Evolutionary conservation across 2,329 filamentous ascomycete species (phyloP).

Genomic region (Didymellaceae sp.): DNA sequence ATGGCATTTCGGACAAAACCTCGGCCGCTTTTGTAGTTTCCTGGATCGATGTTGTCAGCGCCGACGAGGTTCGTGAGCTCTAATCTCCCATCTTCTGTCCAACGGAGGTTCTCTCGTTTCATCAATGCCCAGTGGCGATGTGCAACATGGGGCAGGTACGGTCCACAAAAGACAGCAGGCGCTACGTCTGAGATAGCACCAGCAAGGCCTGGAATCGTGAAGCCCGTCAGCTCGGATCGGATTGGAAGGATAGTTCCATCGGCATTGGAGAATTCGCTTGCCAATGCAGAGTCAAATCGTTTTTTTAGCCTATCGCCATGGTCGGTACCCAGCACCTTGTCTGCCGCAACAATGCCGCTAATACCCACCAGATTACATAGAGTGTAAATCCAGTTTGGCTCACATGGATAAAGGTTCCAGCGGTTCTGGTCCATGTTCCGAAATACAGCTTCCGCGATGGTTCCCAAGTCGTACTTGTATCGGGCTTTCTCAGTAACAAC

Average conservation of each 20-base stretch:
- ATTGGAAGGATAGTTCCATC: constrained; percentile 29
- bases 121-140: constrained; percentile 24
- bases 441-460: constrained; percentile 20
- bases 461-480: constrained; percentile 21
- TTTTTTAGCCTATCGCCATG: constrained; percentile 11
- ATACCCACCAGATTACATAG: constrained; percentile 25
- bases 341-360: constrained; percentile 17
- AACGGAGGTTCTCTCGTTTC: constrained; percentile 19
- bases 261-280: constrained; percentile 23
- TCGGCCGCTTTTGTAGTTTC: constrained; percentile 24
- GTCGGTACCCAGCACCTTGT: constrained; percentile 16
- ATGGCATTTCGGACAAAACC: constrained; percentile 16
- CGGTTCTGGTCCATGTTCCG: constrained; percentile 18
- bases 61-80: constrained; percentile 22
- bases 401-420: constrained; percentile 26
- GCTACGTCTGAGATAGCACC: constrained; percentile 21
- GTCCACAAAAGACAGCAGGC: constrained; percentile 13
- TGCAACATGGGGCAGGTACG: constrained; percentile 21
- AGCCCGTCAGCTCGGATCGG: constrained; percentile 26
- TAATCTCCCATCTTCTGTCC: constrained; percentile 9
- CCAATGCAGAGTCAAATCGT: constrained; percentile 18
- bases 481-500: constrained; percentile 16
- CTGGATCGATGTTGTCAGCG: constrained; percentile 25
- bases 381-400: constrained; percentile 30
- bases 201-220: constrained; percentile 26